Conservation (phyloP, 164 flowering plant species). For the Umbilicus rupestris region DNA sequence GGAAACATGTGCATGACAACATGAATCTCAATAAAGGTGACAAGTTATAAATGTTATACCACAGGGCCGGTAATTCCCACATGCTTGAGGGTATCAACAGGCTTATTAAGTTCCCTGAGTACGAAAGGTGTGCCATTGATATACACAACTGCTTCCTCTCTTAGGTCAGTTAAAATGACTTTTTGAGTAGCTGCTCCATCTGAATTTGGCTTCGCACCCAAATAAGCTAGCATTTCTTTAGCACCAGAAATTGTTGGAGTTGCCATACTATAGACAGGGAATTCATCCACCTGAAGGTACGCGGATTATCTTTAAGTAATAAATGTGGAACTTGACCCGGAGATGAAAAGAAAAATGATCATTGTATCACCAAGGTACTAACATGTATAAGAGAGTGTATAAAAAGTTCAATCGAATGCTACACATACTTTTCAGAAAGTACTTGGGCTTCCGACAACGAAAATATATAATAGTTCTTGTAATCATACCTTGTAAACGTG, state of each 20-base stretch:
- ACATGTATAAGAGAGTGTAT: background rate
- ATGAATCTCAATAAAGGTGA: background rate
- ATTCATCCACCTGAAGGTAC: conserved; percentile 63
- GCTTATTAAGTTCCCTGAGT: conserved; percentile 81
- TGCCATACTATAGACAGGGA: conserved; percentile 93
- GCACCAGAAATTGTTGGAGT: conserved; percentile 89
- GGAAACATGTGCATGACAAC: background rate
- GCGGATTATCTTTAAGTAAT: conserved; percentile 6
- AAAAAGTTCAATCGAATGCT: no score
- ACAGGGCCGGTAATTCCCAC: conserved; percentile 84
- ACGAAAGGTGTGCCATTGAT: conserved; percentile 89
- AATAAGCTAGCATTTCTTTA: conserved; percentile 67
- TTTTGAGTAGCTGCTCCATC: conserved; percentile 29
- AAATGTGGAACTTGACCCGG: background rate
- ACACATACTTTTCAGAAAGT: no score
- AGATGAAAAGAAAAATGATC: background rate
- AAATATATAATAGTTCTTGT: background rate
- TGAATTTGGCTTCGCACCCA: conserved; percentile 43
- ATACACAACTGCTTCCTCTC: conserved; percentile 97
- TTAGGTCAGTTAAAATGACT: conserved; percentile 68
- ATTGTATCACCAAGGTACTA: background rate
- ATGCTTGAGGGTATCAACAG: conserved; percentile 93
- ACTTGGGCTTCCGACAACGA: background rate
- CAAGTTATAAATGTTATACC: conserved; percentile 24
- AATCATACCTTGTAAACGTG: conserved; percentile 72